Evolutionary conservation across 441 rosid genomes (phyloP), one percentile per base, ranked within the genome.

Genomic region (Iberis amara): DNA sequence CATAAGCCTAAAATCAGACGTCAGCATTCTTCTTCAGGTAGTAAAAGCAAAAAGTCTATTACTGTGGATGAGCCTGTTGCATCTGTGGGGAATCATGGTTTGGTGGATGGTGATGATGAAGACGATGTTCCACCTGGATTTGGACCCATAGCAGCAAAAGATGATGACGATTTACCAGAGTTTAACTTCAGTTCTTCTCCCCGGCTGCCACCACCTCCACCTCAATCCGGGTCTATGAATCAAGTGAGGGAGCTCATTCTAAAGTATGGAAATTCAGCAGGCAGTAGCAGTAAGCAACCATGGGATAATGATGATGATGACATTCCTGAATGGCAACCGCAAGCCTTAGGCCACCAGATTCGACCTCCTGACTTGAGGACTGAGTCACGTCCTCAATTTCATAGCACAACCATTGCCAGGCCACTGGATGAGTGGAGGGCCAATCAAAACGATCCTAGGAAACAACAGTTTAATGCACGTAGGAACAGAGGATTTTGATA

Each of bases 81-180:
- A 21, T 38, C 63, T 21, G 7, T 8, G 33, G 41, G 55, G 13
- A 48, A 18, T 39, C 47, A 31, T 47, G 46, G 54, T 14, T 14
- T 13, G 12, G 55, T 49, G 15, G 71, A 64, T 1, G 86, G 62
- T 0, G 78, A 82, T 0, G 80, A 71, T 1, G 89, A 72, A 33
- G 94, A 82, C 21, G 94, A 82, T 18, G 76, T 83, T 26, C 97
- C 97, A 28, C 97, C 95, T 0, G 97, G 97, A 28, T 89, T 89
- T 24, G 95, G 95, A 14, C 95, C 92, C 0, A 69, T 53, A 0
- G 55, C 68, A 2, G 44, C 48, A 40, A 80, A 77, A 55, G 95
- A 83, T 10, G 95, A 81, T 6, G 95, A 86, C 61, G 97, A 89
- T 64, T 59, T 89, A 28, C 97, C 97, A 0, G 97, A 89, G 73